Percentiles rank a stretch among this genome's conserved stretches.
These are phyloP conservation scores for Metarhizium brunneum DNA, from an alignment of 2,329 filamentous ascomycete species.

Conservation along the genomic window DNA sequence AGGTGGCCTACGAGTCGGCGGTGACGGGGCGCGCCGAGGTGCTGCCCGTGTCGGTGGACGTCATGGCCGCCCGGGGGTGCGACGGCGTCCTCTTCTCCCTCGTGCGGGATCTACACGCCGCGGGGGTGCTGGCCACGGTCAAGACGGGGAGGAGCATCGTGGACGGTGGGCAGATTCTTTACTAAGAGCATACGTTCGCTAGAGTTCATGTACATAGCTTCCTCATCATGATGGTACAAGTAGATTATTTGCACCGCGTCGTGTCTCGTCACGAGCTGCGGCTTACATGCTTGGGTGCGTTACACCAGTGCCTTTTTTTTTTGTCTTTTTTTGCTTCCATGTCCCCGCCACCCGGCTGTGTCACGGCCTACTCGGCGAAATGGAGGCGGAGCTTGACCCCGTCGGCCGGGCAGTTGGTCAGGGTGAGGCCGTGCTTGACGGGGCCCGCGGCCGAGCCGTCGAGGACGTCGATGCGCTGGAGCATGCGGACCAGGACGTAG, in stretches of 20 bases:
- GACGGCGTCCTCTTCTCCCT: constrained; percentile 49
- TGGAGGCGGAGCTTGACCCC: constrained; percentile 13
- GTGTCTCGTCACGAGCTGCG: no score
- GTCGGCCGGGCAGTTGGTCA: constrained; percentile 12
- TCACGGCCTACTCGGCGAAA: constrained; percentile 7
- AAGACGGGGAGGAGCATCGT: constrained; percentile 27
- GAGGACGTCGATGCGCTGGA: constrained; percentile 13
- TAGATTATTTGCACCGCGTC: no score
- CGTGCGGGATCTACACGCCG: constrained; percentile 38
- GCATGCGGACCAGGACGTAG: constrained; percentile 13
- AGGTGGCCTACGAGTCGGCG: constrained; percentile 21
- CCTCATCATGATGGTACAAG: no score
- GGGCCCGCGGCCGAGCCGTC: constrained; percentile 12
- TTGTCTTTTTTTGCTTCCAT: no score
- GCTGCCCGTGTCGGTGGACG: constrained; percentile 47
- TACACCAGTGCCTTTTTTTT: no score
- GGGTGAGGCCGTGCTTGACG: constrained; percentile 10
- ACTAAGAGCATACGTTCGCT: background rate
- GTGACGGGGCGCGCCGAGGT: constrained; percentile 37
- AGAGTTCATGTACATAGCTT: no score
- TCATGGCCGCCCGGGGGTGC: constrained; percentile 50
- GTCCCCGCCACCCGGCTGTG: no score
- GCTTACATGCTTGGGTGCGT: no score
- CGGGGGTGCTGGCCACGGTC: constrained; percentile 37
- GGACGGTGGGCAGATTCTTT: constrained; percentile 14